These are phyloP conservation scores for Grosmannia penicillata DNA, from an alignment of 2,329 filamentous ascomycete species.

Conservation along the genomic window DNA sequence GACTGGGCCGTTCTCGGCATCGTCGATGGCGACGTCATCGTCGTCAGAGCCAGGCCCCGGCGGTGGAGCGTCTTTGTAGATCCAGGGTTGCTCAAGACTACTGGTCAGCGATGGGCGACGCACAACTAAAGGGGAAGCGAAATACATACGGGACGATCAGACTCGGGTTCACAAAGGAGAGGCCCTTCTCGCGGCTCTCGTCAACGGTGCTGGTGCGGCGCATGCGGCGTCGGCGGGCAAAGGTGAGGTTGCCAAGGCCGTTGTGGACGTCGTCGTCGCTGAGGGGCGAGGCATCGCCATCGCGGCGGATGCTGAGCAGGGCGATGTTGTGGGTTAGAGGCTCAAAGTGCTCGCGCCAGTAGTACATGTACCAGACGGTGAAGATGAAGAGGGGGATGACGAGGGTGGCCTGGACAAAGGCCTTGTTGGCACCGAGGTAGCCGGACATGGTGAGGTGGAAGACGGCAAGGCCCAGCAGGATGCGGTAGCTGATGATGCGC, in stretches of 20 bases:
- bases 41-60: slow-evolving; percentile 10
- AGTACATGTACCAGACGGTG: slow-evolving; percentile 81
- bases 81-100: slow-evolving; percentile 57
- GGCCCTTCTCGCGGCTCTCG: slow-evolving; percentile 54
- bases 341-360: slow-evolving; percentile 67
- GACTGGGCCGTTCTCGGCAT: slow-evolving; percentile 1
- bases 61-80: slow-evolving; percentile 42
- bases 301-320: slow-evolving; percentile 63
- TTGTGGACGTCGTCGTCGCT: slow-evolving; percentile 22
- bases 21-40: slow-evolving; percentile 5
- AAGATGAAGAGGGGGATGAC: slow-evolving; percentile 62
- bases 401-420: slow-evolving; percentile 57
- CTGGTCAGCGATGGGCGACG: too few species aligned
- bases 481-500: slow-evolving; percentile 90
- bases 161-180: slow-evolving; percentile 64
- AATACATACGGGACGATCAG: slow-evolving; percentile 47
- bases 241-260: slow-evolving; percentile 21
- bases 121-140: background rate
- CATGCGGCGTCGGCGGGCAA: slow-evolving; percentile 14
- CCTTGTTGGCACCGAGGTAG: slow-evolving; percentile 59
- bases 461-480: slow-evolving; percentile 71
- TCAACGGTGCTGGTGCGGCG: slow-evolving; percentile 52
- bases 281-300: slow-evolving; percentile 33
- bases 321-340: slow-evolving; percentile 89
- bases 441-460: slow-evolving; percentile 89